Conservation (phyloP, 305 asterid species). For the Solanum hybrid region DNA sequence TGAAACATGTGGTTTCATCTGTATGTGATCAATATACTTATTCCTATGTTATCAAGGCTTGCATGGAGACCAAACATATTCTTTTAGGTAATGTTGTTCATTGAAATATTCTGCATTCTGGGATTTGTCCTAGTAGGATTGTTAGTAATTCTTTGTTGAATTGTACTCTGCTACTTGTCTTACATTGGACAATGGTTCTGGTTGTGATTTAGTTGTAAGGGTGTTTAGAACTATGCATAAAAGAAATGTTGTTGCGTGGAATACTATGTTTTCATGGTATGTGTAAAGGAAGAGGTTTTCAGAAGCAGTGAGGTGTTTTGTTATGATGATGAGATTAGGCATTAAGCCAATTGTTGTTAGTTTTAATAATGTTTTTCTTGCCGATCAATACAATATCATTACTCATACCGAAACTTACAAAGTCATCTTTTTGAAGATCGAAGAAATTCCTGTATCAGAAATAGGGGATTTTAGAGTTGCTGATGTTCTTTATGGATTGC, state of each 20-base stretch:
- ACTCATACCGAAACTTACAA: too few relatives aligned
- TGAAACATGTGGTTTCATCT: conserved; percentile 21
- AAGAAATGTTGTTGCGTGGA: conserved; percentile 78
- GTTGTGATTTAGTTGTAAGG: conserved; percentile 38
- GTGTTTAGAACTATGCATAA: conserved; percentile 56
- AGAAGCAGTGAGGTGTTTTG: conserved; percentile 46
- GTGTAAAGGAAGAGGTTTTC: conserved; percentile 36
- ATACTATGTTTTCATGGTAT: conserved; percentile 63
- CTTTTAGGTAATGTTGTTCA: conserved; percentile 65
- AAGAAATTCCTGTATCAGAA: conserved; percentile 23
- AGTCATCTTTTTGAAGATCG: too few relatives aligned
- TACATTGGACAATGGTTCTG: conserved; percentile 7
- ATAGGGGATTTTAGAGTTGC: conserved; percentile 35
- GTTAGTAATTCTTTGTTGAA: conserved; percentile 68
- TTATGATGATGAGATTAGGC: conserved; percentile 61
- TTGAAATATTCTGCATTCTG: conserved; percentile 48
- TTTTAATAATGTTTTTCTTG: conserved; percentile 52
- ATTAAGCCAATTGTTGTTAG: conserved; percentile 54
- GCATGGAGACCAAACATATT: conserved; percentile 50
- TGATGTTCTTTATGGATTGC: conserved; percentile 46
- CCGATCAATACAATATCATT: too few relatives aligned
- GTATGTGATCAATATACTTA: conserved; percentile 62
- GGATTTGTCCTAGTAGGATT: conserved; percentile 49
- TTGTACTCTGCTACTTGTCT: conserved; percentile 58
- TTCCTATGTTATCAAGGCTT: conserved; percentile 79